Percentiles rank a stretch among this genome's conserved stretches.
These are phyloP conservation scores for Pichia sp. DNA, from an alignment of 1,139 yeast species.

Conservation along the genomic window DNA sequence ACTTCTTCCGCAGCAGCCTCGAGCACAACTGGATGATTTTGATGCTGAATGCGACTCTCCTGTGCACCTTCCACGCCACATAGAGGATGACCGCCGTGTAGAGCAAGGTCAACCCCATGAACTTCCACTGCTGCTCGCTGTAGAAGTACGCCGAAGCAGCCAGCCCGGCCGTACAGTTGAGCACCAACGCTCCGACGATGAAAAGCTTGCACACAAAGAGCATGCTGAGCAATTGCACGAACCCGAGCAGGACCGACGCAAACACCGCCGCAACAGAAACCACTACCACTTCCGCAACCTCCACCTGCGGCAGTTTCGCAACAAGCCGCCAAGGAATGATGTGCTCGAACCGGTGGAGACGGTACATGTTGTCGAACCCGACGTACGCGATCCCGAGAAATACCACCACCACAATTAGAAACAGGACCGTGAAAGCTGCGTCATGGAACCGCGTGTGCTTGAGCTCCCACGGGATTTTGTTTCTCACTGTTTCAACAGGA, in stretches of 20 bases:
- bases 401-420: conserved; percentile 58
- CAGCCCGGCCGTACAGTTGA: conserved; percentile 64
- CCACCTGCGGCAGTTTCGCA: neutral
- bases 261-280: conserved; percentile 58
- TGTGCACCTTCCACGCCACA: conserved; percentile 70
- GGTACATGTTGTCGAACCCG: conserved; percentile 47
- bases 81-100: conserved; percentile 61
- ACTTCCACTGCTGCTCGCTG: conserved; percentile 61
- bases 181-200: conserved; percentile 63
- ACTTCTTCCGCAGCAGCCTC: conserved; percentile 68
- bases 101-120: conserved; percentile 70
- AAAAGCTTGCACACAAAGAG: conserved; percentile 61
- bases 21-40: conserved; percentile 67
- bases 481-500: neutral
- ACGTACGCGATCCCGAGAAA: conserved; percentile 70
- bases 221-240: conserved; percentile 39
- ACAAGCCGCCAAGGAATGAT: conserved; percentile 54
- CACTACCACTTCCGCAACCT: conserved; percentile 38
- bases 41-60: conserved; percentile 55
- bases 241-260: conserved; percentile 50
- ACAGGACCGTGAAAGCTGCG: conserved; percentile 64
- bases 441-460: conserved; percentile 68
- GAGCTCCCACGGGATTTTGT: conserved; percentile 34
- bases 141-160: conserved; percentile 76
- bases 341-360: conserved; percentile 56